A percentile compares a stretch with the other conserved stretches of the same genome.
These are phyloP conservation scores for Colletotrichum lentis DNA, from an alignment of 2,329 filamentous ascomycete genomes.

Conservation along the genomic window DNA sequence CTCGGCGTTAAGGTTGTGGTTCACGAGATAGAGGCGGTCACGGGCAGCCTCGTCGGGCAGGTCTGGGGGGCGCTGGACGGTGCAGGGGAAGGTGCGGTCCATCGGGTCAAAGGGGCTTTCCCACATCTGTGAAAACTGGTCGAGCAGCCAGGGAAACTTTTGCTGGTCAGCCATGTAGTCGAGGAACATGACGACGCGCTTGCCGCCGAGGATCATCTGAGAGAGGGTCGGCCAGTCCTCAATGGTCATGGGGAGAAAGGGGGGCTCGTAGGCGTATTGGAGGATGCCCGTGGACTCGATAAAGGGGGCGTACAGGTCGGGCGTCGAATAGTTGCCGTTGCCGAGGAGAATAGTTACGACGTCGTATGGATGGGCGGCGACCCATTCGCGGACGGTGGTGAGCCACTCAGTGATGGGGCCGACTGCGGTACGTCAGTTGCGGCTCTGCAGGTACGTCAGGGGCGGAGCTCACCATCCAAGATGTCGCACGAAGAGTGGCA, in stretches of 20 bases:
- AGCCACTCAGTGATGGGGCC: slow-evolving; percentile 82
- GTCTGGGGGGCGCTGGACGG: slow-evolving; percentile 76
- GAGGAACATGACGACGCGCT: slow-evolving; percentile 81
- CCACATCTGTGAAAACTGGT: slow-evolving; percentile 89
- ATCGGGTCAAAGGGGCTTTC: slow-evolving; percentile 85
- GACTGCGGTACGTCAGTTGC: slow-evolving; percentile 48
- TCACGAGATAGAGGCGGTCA: slow-evolving; percentile 79
- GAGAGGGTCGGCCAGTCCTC: slow-evolving; percentile 85
- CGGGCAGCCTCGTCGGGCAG: slow-evolving; percentile 62
- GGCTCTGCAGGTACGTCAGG: too few relatives aligned
- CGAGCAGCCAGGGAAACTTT: slow-evolving; percentile 81
- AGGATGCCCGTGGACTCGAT: slow-evolving; percentile 77
- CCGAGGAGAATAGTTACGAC: slow-evolving; percentile 87
- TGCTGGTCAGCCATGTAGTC: slow-evolving; percentile 86
- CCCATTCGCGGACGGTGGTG: slow-evolving; percentile 73
- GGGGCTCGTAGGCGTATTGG: slow-evolving; percentile 77
- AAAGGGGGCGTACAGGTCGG: slow-evolving; percentile 70
- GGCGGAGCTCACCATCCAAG: slow-evolving; percentile 61
- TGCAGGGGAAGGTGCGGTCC: slow-evolving; percentile 76
- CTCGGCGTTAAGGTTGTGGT: slow-evolving; percentile 89
- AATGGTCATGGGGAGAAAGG: slow-evolving; percentile 73
- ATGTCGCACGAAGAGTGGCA: slow-evolving; percentile 88
- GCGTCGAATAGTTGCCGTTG: slow-evolving; percentile 77
- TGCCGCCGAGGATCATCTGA: slow-evolving; percentile 74
- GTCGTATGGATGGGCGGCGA: slow-evolving; percentile 80